Percentiles rank a stretch among this genome's conserved stretches.
Conservation (phyloP, 192 early-diverging fungal genomes). For the Mortierella hygrophila region DNA sequence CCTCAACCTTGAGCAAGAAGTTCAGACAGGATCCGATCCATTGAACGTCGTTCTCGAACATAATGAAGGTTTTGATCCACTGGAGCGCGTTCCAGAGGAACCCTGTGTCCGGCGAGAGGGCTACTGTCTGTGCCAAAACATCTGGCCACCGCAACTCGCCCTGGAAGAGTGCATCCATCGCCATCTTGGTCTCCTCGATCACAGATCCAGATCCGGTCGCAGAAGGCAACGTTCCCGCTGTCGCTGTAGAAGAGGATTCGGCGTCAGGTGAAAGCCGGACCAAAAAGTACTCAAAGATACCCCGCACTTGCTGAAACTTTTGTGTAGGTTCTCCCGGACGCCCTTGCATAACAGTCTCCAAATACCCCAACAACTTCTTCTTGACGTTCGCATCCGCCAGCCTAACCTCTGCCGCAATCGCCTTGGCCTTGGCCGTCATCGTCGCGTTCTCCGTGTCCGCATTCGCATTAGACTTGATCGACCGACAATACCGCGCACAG, state of each 20-base stretch:
- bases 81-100: slow-evolving; percentile 33
- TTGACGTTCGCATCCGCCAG: slow-evolving; percentile 34
- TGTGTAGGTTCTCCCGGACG: background rate
- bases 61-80: slow-evolving; percentile 35
- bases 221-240: background rate
- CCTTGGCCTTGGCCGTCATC: background rate
- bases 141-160: slow-evolving; percentile 30
- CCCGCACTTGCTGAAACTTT: slow-evolving; percentile 45
- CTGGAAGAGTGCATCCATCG: slow-evolving; percentile 40
- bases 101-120: slow-evolving; percentile 24
- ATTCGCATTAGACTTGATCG: slow-evolving; percentile 12
- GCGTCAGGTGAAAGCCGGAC: slow-evolving; percentile 20
- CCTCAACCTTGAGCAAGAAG: slow-evolving; percentile 38
- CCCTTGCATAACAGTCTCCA: slow-evolving; percentile 32
- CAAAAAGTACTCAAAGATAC: slow-evolving; percentile 54
- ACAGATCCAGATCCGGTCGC: background rate
- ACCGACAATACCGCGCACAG: slow-evolving; percentile 45
- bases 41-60: slow-evolving; percentile 15
- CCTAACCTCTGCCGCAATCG: slow-evolving; percentile 4
- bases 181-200: slow-evolving; percentile 32
- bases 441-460: background rate
- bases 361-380: slow-evolving; percentile 39
- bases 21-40: slow-evolving; percentile 31
- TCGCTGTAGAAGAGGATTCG: background rate
- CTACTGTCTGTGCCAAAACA: slow-evolving; percentile 30